phyloP scores from a whole-genome alignment of 1,284 basidiomycete genomes.

The Entoloma clypeatum region DNA sequence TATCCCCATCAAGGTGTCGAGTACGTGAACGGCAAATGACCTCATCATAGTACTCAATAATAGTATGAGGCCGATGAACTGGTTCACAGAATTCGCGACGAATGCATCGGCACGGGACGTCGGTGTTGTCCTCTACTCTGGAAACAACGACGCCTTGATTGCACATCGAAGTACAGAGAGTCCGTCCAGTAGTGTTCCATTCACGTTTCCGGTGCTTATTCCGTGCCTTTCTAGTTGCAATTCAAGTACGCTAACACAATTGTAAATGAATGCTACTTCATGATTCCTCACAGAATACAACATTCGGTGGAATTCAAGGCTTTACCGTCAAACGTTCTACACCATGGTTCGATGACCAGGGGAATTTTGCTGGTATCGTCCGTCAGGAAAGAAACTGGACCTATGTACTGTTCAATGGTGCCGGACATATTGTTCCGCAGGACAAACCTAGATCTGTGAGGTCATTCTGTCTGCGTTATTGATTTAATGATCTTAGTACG shows the following conservation, averaged over 20 bases:
- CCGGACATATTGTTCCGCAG: conserved; percentile 56
- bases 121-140: conserved; percentile 57
- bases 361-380: conserved; percentile 60
- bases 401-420: conserved; percentile 53
- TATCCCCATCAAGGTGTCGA: conserved; percentile 41
- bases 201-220: conserved; percentile 12
- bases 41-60: neutral
- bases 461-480: conserved; percentile 19
- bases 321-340: conserved; percentile 66
- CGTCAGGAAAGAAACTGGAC: conserved; percentile 71
- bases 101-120: conserved; percentile 52
- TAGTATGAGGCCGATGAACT: conserved; percentile 53
- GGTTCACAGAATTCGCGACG: conserved; percentile 59
- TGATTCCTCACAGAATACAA: conserved; percentile 53
- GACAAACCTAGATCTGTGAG: conserved; percentile 49
- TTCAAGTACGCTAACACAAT: conserved; percentile 42
- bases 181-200: conserved; percentile 26
- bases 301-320: conserved; percentile 70
- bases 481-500: conserved; percentile 5
- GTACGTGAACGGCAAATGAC: conserved; percentile 32
- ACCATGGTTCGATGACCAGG: conserved; percentile 56
- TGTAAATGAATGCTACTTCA: conserved; percentile 2
- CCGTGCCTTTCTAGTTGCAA: conserved; percentile 43
- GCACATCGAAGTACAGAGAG: conserved; percentile 64
- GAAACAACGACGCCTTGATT: conserved; percentile 65